Evolutionary conservation across 257 asterid species (phyloP), one percentile per base, ranked within the genome.

Genomic region (Solanum arcanum): DNA sequence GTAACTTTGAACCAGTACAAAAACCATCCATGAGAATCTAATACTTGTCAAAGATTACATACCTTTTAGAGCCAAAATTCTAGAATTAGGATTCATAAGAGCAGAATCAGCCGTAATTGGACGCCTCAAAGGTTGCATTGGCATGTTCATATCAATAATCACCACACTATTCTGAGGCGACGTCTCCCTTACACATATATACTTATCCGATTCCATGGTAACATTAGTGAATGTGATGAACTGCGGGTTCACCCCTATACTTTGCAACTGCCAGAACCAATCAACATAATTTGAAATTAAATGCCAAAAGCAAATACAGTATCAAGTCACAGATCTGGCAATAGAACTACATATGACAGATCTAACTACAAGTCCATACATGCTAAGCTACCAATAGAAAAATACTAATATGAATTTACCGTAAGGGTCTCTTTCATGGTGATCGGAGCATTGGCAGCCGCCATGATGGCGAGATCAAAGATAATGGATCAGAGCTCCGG

Each of bases 391-490:
- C 78, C 47, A 44, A 68, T 14, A 27, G 13, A 66, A 29, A 12
- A 23, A 29, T 21, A 64, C 66, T 25, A 14, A 46, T 78, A 62
- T 92, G 27, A 52, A 68, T 85, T 68, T 76, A 97, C 99, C 98
- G 99, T 97, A 18, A 97, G 98, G 86, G 96, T 88, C 91, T 97
- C 99, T 87, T 94, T 97, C 99, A 97, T 97, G 69, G 95, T 92
- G 96, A 97, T 97, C 96, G 99, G 99, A 89, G 99, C 99, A 90
- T 92, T 95, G 86, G 98, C 98, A 60, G 99, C 98, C 93, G 99
- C 98, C 99, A 97, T 97, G 95, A 90, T 86, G 87, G 88, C 88
- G 90, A 90, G 87, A 90, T 88, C 92, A 77, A 90, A 90, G 90
- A 88, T 91, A 86, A 90, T 85, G 88, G 91, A 86, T 86, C 92